Evolutionary conservation across 129 eudicot genomes (phyloP), one percentile per base, ranked within the genome.

Genomic region (Flaveria sonorensis): DNA sequence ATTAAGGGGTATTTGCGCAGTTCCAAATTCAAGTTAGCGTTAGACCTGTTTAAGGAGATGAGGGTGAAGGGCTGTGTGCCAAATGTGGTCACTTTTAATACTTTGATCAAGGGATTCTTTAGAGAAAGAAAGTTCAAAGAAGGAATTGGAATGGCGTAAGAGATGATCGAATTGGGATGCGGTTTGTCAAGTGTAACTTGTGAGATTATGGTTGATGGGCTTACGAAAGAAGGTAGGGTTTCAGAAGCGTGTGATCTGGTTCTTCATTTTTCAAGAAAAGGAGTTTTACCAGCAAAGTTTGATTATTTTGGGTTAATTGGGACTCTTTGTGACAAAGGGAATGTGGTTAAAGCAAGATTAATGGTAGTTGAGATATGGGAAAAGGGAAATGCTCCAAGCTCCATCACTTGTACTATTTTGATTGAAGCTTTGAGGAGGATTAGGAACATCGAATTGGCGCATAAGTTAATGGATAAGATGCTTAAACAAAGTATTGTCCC

Each of bases 11-110:
- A 87, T 74, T 93, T 96, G 77, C 82, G 89, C 50, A 82, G 57
- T 68, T 76, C 74, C 2, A 79, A 74, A 69, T 90, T 93, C 42
- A 87, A 72, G 40, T 76, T 70, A 70, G 98, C 95, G 0, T 78
- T 93, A 87, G 89, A 83, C 42, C 61, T 93, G 82, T 93, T 93
- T 45, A 88, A 83, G 83, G 98, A 90, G 86, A 90, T 93, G 98
- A 85, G 85, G 55, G 85, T 74, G 3, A 87, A 85, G 77, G 92
- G 97, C 2, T 88, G 95, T 81, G 86, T 81, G 32, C 98, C 97
- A 7, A 90, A 90, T 88, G 96, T 88, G 62, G 86, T 93, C 70
- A 93, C 87, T 57, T 90, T 93, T 77, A 93, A 93, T 65, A 93
- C 96, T 62, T 82, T 93, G 87, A 90, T 93, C 68, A 88, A 73